Base-by-base conservation (phyloP, 371 early-diverging fungal species). In the Mucor circinelloides region DNA sequence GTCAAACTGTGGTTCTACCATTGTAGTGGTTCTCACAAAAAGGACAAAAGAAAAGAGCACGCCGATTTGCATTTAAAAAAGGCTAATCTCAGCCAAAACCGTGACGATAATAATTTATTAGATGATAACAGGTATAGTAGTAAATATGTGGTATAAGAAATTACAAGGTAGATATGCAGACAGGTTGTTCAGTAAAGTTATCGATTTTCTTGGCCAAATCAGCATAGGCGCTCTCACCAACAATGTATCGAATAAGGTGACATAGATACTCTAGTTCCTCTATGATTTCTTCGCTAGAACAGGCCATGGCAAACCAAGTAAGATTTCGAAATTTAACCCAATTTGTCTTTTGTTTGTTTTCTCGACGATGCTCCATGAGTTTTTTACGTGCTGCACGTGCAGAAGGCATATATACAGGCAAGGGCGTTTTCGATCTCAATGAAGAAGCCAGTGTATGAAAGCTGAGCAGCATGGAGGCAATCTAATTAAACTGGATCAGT, bases 341-440 rank as follows among this genome's bases (percentile, higher is more conserved):
- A 42, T 74, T 67, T 2, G 64, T 68, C 36, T 69, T 70, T 27
- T 67, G 57, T 12, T 48, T 63, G n/a, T 70, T 68, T 4, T 77
- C 71, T 5, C 81, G 67, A 57, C 82, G 80, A 40, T 79, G 78
- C n/a, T 80, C 74, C 56, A 85, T 80, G 6, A 88, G 71, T 23
- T 84, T 83, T 1, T 67, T 71, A 1, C 88, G 81, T 0, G 85
- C 83, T 52, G 82, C 69, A 15, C 87, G 72, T 12, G 85, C 83
- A 3, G 85, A 83, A 1, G 88, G 88, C 68, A 88, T 81, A 56
- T 84, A 88, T 0, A 83, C 81, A 0, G 88, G 88, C 50, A 88
- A 68, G 1, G 86, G 82, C 6, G 82, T 77, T 63, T 86, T 88
- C 27, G 85, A 79, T 10, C 76, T 75, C 17, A 88, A 60, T 3